Conservation (phyloP, 2,329 filamentous ascomycete species). For the Amauroascus niger region DNA sequence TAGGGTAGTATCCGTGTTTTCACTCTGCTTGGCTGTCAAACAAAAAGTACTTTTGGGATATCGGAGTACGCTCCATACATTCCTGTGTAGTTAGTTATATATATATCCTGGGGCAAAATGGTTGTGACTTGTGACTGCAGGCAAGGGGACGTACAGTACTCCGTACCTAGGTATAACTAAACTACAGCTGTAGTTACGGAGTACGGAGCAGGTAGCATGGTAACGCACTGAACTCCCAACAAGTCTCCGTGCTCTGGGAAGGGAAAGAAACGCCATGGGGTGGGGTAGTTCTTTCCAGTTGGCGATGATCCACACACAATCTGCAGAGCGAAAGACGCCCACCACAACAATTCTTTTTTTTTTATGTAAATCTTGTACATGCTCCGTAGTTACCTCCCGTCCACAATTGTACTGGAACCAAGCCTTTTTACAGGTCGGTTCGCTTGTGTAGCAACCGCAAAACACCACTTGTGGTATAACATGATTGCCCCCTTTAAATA, state of each 20-base stretch:
- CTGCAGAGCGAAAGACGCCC: background rate
- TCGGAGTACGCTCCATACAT: too few relatives aligned
- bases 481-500: too few relatives aligned
- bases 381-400: too few relatives aligned
- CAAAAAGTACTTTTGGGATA: background rate
- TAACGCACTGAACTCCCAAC: background rate
- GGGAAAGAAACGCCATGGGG: background rate
- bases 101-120: background rate
- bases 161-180: too few relatives aligned
- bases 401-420: too few relatives aligned
- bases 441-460: too few relatives aligned
- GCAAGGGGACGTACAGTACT: too few relatives aligned
- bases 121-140: background rate
- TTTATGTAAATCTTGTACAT: too few relatives aligned
- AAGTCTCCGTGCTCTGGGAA: background rate
- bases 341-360: background rate
- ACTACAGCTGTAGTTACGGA: too few relatives aligned
- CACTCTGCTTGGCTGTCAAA: slow-evolving; percentile 3
- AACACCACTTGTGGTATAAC: too few relatives aligned
- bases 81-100: background rate
- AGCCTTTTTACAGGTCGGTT: too few relatives aligned
- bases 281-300: background rate
- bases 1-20: slow-evolving; percentile 7
- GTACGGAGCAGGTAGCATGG: too few relatives aligned
- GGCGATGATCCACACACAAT: background rate